Conservation (phyloP, 2,329 filamentous ascomycete species). For the Chrysoporthe deuterocubensis region DNA sequence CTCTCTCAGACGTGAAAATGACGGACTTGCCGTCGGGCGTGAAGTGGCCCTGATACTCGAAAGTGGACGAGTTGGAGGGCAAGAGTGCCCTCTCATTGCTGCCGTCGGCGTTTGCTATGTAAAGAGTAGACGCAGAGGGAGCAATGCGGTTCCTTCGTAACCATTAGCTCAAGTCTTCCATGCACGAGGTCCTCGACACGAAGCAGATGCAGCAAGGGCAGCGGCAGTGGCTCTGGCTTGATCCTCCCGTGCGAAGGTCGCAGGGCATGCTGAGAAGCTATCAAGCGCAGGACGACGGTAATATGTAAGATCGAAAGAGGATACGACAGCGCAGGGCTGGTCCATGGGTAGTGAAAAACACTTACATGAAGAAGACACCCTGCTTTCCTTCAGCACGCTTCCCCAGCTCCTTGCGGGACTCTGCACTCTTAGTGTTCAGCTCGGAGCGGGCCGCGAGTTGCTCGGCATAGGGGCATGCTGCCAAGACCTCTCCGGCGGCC, state of each 20-base stretch:
- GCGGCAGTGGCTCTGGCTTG: too few species aligned
- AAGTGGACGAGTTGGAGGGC: conserved; percentile 34
- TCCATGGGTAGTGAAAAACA: neutral
- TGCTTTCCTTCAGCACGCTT: conserved; percentile 22
- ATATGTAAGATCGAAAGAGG: neutral
- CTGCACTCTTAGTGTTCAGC: neutral
- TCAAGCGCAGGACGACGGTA: neutral
- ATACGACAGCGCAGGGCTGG: neutral
- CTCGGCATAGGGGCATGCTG: conserved; percentile 23
- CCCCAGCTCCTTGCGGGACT: neutral
- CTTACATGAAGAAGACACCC: conserved; percentile 26
- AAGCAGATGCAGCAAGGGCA: too few species aligned
- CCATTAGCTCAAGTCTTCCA: neutral
- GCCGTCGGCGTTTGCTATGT: conserved; percentile 44
- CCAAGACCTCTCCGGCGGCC: conserved; percentile 15
- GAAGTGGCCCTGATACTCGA: conserved; percentile 46
- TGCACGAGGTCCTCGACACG: neutral
- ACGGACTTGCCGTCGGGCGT: conserved; percentile 45
- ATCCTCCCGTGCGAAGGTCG: neutral
- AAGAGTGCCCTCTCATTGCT: conserved; percentile 42
- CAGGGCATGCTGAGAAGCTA: neutral
- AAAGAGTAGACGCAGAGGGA: conserved; percentile 30
- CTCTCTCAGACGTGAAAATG: conserved; percentile 46
- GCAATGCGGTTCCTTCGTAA: conserved; percentile 32
- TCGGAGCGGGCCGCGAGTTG: conserved; percentile 15